phyloP scores from a whole-genome alignment of 2,329 filamentous ascomycete species.

The Karstenula rhodostoma region DNA sequence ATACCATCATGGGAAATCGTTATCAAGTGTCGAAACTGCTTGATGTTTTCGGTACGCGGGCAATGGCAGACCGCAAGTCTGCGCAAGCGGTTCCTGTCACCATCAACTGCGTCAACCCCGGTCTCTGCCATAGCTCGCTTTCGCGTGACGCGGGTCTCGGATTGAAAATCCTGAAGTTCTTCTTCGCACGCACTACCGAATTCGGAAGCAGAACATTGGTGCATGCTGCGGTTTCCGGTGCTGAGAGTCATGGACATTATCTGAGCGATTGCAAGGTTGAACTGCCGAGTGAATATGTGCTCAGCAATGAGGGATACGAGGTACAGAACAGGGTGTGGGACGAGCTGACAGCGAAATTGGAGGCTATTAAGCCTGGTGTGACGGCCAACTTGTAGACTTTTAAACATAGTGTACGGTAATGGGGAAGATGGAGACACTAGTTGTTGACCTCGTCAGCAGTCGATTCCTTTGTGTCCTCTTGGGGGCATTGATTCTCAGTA shows the following conservation, averaged over 20 bases:
- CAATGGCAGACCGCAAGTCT: conserved; percentile 29
- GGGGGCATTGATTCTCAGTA: not conserved
- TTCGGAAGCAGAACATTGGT: conserved; percentile 53
- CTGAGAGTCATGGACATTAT: conserved; percentile 53
- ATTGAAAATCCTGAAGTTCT: conserved; percentile 22
- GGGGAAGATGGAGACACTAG: not conserved
- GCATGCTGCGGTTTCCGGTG: conserved; percentile 45
- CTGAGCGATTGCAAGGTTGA: conserved; percentile 45
- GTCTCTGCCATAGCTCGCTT: conserved; percentile 40
- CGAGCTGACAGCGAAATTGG: conserved; percentile 51
- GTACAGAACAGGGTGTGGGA: conserved; percentile 50
- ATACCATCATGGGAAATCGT: conserved; percentile 26
- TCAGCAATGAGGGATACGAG: conserved; percentile 47
- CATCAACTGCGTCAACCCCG: conserved; percentile 46
- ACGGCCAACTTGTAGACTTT: conserved; percentile 26
- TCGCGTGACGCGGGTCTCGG: conserved; percentile 27
- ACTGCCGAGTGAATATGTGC: conserved; percentile 42
- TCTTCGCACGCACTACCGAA: conserved; percentile 50
- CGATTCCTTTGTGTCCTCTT: not conserved
- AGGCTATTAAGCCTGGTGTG: conserved; percentile 46
- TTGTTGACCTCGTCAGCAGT: not conserved
- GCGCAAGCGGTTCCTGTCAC: conserved; percentile 35
- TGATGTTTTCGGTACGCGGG: conserved; percentile 35
- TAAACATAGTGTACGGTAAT: not conserved
- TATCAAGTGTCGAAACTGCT: conserved; percentile 45